Evolutionary conservation across 257 asterid species (phyloP).

Genomic region (Fraxinus excelsior): DNA sequence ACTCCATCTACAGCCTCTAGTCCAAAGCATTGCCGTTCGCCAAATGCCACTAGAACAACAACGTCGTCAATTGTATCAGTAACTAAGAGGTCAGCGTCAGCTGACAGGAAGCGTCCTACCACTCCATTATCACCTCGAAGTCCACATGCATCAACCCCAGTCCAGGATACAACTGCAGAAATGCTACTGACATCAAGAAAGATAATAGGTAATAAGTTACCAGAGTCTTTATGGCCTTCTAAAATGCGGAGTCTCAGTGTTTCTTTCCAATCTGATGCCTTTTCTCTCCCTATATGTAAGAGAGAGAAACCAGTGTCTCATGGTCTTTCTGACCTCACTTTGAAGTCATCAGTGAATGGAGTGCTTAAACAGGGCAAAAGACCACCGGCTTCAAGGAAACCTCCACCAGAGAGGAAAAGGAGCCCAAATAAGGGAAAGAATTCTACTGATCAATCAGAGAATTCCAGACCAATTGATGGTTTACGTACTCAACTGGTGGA

Average conservation of each 20-base stretch:
- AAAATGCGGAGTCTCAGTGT: slow-evolving; percentile 79
- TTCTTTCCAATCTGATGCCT: slow-evolving; percentile 69
- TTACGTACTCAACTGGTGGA: slow-evolving; percentile 56
- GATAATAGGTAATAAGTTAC: slow-evolving; percentile 50
- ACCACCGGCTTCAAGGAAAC: slow-evolving; percentile 49
- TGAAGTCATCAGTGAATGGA: slow-evolving; percentile 58
- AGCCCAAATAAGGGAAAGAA: slow-evolving; percentile 68
- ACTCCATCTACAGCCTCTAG: slow-evolving; percentile 51
- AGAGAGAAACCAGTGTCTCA: slow-evolving; percentile 58
- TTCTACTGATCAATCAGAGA: slow-evolving; percentile 67
- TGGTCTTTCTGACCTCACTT: slow-evolving; percentile 50
- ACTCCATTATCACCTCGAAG: slow-evolving; percentile 54
- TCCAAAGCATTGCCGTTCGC: slow-evolving; percentile 66
- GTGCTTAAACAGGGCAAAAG: slow-evolving; percentile 51
- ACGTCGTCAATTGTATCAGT: slow-evolving; percentile 36
- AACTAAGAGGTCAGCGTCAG: slow-evolving; percentile 68
- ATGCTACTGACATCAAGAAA: slow-evolving; percentile 48
- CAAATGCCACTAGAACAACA: slow-evolving; percentile 43
- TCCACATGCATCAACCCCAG: slow-evolving; percentile 64
- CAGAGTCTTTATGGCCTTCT: slow-evolving; percentile 77
- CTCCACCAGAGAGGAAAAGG: slow-evolving; percentile 76
- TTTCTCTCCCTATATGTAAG: slow-evolving; percentile 58
- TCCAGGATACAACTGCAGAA: slow-evolving; percentile 58
- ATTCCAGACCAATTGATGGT: slow-evolving; percentile 71
- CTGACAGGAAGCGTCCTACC: slow-evolving; percentile 64